These are phyloP conservation scores for Hypoxylon rickii DNA, from an alignment of 495 filamentous ascomycete species.

Conservation along the genomic window DNA sequence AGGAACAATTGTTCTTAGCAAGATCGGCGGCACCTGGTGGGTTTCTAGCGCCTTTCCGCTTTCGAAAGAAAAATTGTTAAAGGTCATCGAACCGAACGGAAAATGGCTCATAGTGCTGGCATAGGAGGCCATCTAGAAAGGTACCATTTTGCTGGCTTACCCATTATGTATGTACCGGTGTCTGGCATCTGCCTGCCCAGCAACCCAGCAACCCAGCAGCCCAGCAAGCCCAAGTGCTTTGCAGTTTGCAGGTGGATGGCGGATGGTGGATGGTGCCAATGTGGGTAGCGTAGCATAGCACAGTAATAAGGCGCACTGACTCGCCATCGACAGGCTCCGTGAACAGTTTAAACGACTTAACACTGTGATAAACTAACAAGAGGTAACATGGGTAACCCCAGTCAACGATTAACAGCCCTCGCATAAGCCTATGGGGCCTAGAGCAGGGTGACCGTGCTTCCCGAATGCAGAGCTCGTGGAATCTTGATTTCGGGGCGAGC, in stretches of 20 bases:
- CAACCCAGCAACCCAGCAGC: too few species aligned
- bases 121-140: background rate
- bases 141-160: constrained; percentile 25
- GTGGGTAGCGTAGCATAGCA: constrained; percentile 19
- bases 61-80: constrained; percentile 26
- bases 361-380: constrained; percentile 25
- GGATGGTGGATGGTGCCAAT: background rate
- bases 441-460: constrained; percentile 27
- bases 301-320: constrained; percentile 33
- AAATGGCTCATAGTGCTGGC: constrained; percentile 37
- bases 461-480: constrained; percentile 33
- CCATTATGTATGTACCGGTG: constrained; percentile 34
- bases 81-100: constrained; percentile 11
- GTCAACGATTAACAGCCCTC: constrained; percentile 30
- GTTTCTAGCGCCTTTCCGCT: constrained; percentile 29
- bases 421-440: constrained; percentile 28
- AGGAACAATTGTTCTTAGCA: constrained; percentile 15
- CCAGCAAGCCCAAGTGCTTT: too few species aligned
- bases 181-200: constrained; percentile 17
- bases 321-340: constrained; percentile 7
- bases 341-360: constrained; percentile 1
- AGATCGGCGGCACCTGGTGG: constrained; percentile 26
- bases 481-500: constrained; percentile 38
- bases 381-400: constrained; percentile 8
- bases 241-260: constrained; percentile 18